Conservation (phyloP, 257 asterid genomes). For the Avicennia marina region DNA sequence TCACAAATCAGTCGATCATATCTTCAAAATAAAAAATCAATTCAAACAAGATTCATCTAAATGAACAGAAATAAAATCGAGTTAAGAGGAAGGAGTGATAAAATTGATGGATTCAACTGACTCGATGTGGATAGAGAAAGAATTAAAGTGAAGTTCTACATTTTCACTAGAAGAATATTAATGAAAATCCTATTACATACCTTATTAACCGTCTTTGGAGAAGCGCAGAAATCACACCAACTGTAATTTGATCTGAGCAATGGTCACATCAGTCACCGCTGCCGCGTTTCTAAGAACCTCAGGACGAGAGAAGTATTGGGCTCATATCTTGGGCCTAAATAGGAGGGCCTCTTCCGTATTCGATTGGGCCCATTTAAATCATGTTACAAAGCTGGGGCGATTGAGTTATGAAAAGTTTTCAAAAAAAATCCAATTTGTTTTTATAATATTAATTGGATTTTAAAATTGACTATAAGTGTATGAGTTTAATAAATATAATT, state of each 20-base stretch:
- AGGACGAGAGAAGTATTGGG: no score
- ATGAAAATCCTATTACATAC: conserved; percentile 8
- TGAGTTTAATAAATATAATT: no score
- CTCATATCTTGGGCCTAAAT: no score
- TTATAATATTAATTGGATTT: no score
- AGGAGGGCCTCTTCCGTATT: no score
- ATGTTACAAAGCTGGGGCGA: no score
- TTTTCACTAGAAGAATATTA: neutral
- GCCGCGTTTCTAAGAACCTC: neutral
- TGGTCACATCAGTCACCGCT: neutral
- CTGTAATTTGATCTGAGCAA: conserved; percentile 1
- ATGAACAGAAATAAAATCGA: no score
- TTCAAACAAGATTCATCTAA: neutral
- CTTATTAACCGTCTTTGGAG: conserved; percentile 7
- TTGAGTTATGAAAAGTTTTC: no score
- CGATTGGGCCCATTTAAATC: no score
- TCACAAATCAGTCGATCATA: neutral
- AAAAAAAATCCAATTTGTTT: no score
- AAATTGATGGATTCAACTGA: conserved; percentile 10
- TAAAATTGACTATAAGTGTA: no score
- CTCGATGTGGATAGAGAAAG: neutral
- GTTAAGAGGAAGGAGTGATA: no score
- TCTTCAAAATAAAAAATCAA: neutral
- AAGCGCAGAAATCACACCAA: conserved; percentile 15
- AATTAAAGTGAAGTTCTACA: neutral